Evolutionary conservation across 2,329 filamentous ascomycete genomes (phyloP), one percentile per base, ranked within the genome.

Genomic region (Phyllosticta citriasiana): DNA sequence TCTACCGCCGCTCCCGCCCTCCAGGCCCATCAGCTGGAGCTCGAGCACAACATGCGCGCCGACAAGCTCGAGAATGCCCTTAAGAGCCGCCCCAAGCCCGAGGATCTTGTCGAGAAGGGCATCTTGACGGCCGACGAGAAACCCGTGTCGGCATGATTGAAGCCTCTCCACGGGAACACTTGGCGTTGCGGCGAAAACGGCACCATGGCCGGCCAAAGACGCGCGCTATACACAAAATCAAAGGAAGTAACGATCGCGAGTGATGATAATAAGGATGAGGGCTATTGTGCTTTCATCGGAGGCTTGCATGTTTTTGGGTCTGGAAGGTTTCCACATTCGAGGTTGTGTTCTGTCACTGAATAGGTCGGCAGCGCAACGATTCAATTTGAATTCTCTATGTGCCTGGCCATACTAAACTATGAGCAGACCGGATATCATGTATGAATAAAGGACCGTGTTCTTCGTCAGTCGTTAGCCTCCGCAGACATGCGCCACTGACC

Each of bases 31-130:
- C 91, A 94, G 74, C 87, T 84, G 70, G 89, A 96, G 78, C 85
- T 97, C 52, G 85, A 91, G 74, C 91, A 87, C 72, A 87, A 91
- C 74, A 96, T 97, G 91, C 84, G 88, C 14, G 88, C 86, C 63
- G 89, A 96, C 73, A 88, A 82, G 60, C 81, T 97, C 64, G 94
- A 96, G 74, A 91, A 95, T 70, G 92, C 92, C 74, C 85, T 97
- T 64, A 83, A 88, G 69, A 82, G 87, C 68, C 83, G 92, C 22
- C 92, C 92, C 1, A 80, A 83, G 40, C 88, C 89, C 10, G 89
- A 91, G 66, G 82, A 88, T 57, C 78, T 96, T 64, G 80, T 96
- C 62, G 85, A 88, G 69, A 85, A 88, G 67, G 91, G 91, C 4
- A 89, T 97, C 60, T 77, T 97, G 65, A 84, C 83, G 62, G 40